Conservation (phyloP, 106 monocot genomes). For the Phalaenopsis equestris region DNA sequence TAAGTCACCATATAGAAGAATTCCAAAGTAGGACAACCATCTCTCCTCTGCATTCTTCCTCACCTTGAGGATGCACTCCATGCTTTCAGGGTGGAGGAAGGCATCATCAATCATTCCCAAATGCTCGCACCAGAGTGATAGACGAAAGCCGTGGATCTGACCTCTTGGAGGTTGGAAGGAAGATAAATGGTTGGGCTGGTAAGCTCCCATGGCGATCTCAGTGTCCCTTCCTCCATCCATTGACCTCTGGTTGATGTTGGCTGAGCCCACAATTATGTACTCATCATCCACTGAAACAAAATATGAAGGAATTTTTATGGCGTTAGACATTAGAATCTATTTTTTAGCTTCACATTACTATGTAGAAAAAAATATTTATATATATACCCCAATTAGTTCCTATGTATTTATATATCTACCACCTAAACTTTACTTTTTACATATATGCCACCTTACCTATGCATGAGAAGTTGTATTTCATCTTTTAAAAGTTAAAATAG, state of each 20-base stretch:
- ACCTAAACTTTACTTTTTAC: no score
- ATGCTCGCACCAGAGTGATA: conserved; percentile 53
- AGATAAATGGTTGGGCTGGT: conserved; percentile 14
- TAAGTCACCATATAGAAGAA: neutral
- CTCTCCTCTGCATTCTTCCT: conserved; percentile 8
- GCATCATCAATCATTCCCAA: conserved; percentile 15
- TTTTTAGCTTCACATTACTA: no score
- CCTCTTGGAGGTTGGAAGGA: conserved; percentile 20
- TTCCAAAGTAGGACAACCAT: conserved; percentile 7
- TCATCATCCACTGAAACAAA: conserved; percentile 20
- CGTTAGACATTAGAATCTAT: neutral
- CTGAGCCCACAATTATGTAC: conserved; percentile 23
- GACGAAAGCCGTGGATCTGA: conserved; percentile 47
- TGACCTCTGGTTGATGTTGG: conserved; percentile 30
- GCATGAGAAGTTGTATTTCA: no score
- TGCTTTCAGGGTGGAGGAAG: conserved; percentile 16
- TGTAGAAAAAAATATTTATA: no score
- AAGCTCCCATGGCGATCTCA: conserved; percentile 27
- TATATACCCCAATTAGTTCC: no score
- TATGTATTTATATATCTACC: no score
- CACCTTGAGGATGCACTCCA: conserved; percentile 13
- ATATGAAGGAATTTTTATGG: neutral
- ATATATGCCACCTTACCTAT: no score
- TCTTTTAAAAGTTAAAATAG: no score
- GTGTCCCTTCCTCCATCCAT: conserved; percentile 28